These are phyloP conservation scores for Acanthamoeba polyphaga DNA, from an alignment of 208 protist genomes.

Conservation along the genomic window DNA sequence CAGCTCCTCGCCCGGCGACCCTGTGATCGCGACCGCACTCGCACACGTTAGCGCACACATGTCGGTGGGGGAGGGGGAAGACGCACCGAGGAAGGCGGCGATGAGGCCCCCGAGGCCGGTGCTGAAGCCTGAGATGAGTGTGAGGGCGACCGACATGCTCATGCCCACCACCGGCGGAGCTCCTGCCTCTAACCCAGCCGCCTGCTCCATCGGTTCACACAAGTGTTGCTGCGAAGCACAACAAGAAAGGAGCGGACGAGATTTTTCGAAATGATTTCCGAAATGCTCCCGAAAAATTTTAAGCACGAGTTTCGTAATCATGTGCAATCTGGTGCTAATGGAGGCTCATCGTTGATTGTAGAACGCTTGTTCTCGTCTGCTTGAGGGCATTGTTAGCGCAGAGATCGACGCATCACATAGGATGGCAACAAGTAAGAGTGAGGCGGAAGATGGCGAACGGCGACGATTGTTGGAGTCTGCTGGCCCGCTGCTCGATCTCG, in stretches of 20 bases:
- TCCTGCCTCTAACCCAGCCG: background rate
- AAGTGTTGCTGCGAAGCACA: no score
- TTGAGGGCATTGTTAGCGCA: background rate
- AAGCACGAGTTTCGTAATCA: no score
- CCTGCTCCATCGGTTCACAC: background rate
- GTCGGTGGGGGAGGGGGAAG: no score
- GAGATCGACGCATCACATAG: background rate
- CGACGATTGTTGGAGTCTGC: background rate
- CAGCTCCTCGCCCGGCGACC: background rate
- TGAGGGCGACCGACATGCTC: conserved; percentile 43
- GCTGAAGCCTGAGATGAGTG: conserved; percentile 72
- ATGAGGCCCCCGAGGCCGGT: conserved; percentile 78
- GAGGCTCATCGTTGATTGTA: no score
- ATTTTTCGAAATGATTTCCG: no score
- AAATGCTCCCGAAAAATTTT: no score
- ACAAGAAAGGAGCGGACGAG: no score
- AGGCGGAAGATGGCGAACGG: background rate
- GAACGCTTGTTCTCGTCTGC: no score
- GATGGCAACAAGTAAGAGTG: background rate
- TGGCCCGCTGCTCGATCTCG: no score
- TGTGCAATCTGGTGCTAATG: no score
- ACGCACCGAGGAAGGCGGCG: conserved; percentile 42
- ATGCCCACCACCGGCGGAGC: background rate
- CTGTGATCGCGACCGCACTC: background rate
- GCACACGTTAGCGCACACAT: background rate